phyloP scores from a whole-genome alignment of 768 basidiomycete genomes.

The Trametes cingulata region DNA sequence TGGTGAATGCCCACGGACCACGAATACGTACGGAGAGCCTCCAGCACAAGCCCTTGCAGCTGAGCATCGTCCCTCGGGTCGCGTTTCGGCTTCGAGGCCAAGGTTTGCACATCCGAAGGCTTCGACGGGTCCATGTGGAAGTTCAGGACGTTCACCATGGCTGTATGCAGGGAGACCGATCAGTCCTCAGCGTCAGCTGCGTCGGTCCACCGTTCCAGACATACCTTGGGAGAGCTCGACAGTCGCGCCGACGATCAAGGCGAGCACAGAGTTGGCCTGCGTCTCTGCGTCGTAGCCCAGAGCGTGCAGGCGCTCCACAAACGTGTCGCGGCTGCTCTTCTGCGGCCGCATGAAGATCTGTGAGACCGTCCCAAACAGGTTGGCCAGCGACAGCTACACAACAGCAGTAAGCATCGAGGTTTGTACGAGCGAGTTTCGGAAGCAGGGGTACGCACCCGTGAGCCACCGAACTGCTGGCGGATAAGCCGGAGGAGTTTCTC shows the following conservation, averaged over 20 bases:
- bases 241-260: slow-evolving; percentile 64
- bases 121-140: slow-evolving; percentile 58
- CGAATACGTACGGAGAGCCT: slow-evolving; percentile 64
- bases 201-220: slow-evolving; percentile 20
- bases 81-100: slow-evolving; percentile 16
- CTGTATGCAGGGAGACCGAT: slow-evolving; percentile 34
- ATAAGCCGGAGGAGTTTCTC: slow-evolving; percentile 57
- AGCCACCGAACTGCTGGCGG: slow-evolving; percentile 39
- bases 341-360: slow-evolving; percentile 51
- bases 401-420: neutral
- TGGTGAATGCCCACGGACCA: neutral
- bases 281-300: slow-evolving; percentile 59
- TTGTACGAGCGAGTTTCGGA: neutral
- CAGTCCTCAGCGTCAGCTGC: neutral
- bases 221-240: slow-evolving; percentile 71
- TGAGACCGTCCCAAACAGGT: slow-evolving; percentile 48
- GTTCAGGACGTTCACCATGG: slow-evolving; percentile 66
- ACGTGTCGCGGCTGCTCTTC: slow-evolving; percentile 43
- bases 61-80: slow-evolving; percentile 39
- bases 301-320: slow-evolving; percentile 58
- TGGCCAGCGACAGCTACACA: slow-evolving; percentile 35
- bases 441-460: neutral
- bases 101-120: slow-evolving; percentile 18
- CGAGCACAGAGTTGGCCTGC: slow-evolving; percentile 68
- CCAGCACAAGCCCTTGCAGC: slow-evolving; percentile 61